These are phyloP conservation scores for Aspergillus fumigatiaffinis DNA, from an alignment of 2,329 filamentous ascomycete species.

Conservation along the genomic window DNA sequence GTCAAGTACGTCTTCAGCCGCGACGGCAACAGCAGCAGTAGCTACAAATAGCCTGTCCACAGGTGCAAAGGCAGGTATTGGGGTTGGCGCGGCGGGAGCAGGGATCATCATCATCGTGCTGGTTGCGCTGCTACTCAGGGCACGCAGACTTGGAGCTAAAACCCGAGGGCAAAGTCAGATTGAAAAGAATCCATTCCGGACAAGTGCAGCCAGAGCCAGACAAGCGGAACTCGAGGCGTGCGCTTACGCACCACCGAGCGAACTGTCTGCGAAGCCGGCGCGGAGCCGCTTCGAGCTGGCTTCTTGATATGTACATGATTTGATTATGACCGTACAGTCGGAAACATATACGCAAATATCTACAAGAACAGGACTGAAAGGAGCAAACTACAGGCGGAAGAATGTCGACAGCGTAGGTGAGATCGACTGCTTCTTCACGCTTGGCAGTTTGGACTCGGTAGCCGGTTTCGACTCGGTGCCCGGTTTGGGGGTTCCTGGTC, in stretches of 20 bases:
- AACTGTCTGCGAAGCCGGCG: not conserved
- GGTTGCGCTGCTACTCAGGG: not conserved
- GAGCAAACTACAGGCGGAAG: not conserved
- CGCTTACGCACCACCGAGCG: not conserved
- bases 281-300: not conserved
- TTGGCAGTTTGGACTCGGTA: not conserved
- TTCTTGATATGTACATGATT: not conserved
- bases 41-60: not conserved
- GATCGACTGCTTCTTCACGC: not conserved
- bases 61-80: slow-evolving; percentile 9
- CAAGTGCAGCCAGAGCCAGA: not conserved
- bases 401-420: not conserved
- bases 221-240: not conserved
- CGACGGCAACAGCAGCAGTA: not conserved
- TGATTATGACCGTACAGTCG: not conserved
- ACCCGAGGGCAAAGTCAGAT: not conserved
- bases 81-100: slow-evolving; percentile 2
- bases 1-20: not conserved
- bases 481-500: not conserved
- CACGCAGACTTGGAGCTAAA: not conserved
- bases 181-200: not conserved
- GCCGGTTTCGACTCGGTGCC: not conserved
- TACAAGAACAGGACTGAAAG: not conserved
- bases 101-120: slow-evolving; percentile 5
- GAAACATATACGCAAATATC: not conserved